Base-by-base conservation (phyloP, 2,329 filamentous ascomycete species). In the Penicillium concentricum region DNA sequence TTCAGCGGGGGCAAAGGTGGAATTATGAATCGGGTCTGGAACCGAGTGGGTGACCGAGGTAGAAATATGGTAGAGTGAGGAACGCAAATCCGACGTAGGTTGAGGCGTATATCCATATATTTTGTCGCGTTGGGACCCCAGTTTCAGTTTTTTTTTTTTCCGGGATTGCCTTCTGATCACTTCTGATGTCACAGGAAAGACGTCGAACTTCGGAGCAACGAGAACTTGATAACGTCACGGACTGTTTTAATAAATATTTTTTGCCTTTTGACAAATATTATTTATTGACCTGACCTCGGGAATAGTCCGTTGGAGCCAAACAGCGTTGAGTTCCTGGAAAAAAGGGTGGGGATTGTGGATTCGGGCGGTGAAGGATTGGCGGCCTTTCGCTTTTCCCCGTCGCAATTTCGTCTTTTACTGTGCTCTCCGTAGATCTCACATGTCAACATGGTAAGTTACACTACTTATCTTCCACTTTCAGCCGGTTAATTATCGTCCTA, bases 11-110 rank as follows among this genome's bases (percentile, higher is more conserved):
- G 56, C 58, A 53, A 60, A 54, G 57, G 42, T 41, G 54, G 42
- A 48, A 52, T 50, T 48, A 48, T 50, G 51, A 63, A 59, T 59
- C 47, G 60, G 55, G 56, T 59, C 42, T 60, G 61, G 62, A 63
- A 64, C 54, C 59, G 57, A 61, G 57, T 65, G 60, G 62, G 57
- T 64, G 60, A 59, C 70, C 69, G 71, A 72, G 69, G 69, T 66
- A 67, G 56, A 56, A 51, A 18, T 43, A 55, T 64, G 60, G 61
- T 63, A 62, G 59, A 55, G 43, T 42, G 49, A 62, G 61, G 63
- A 69, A 68, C 56, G 56, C 50, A 65, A 53, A 64, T 65, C 64
- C 65, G 66, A 51, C 51, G 56, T 49, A 53, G 38, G 42, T 53
- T 61, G 60, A 57, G 56, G 50, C 49, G 49, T 34, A 56, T 60